These are phyloP conservation scores for Hippophae tibetana DNA, from an alignment of 306 rosid species.

Conservation along the genomic window DNA sequence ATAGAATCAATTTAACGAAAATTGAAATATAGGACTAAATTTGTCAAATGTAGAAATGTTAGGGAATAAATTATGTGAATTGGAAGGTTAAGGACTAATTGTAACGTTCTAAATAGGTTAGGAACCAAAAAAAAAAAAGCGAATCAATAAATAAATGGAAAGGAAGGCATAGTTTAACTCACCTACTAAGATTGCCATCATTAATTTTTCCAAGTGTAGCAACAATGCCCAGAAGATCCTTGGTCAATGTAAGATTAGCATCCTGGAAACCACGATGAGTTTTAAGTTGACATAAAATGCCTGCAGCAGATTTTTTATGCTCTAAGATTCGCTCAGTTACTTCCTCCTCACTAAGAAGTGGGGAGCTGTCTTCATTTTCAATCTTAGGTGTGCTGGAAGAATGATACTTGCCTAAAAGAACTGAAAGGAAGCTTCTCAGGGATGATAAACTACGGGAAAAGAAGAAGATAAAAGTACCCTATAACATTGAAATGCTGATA, in stretches of 20 bases:
- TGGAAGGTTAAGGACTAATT: too few relatives aligned
- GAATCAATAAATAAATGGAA: slow-evolving; percentile 8
- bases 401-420: slow-evolving; percentile 39
- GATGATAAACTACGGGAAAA: neutral
- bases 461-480: neutral
- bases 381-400: slow-evolving; percentile 31
- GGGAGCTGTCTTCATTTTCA: slow-evolving; percentile 26
- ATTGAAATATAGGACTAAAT: too few relatives aligned
- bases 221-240: slow-evolving; percentile 75
- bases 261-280: slow-evolving; percentile 41
- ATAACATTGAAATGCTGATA: neutral
- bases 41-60: too few relatives aligned
- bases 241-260: slow-evolving; percentile 31
- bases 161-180: neutral
- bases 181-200: slow-evolving; percentile 70
- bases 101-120: too few relatives aligned
- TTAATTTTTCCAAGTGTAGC: slow-evolving; percentile 58
- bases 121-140: too few relatives aligned
- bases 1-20: too few relatives aligned
- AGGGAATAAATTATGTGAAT: too few relatives aligned
- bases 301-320: slow-evolving; percentile 65
- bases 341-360: slow-evolving; percentile 42
- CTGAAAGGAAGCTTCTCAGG: slow-evolving; percentile 22
- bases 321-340: slow-evolving; percentile 41
- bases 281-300: slow-evolving; percentile 50